Percentiles rank a stretch among this genome's conserved stretches.
phyloP scores from a whole-genome alignment of 108 stramenopile species.

The Skeletonema potamos region DNA sequence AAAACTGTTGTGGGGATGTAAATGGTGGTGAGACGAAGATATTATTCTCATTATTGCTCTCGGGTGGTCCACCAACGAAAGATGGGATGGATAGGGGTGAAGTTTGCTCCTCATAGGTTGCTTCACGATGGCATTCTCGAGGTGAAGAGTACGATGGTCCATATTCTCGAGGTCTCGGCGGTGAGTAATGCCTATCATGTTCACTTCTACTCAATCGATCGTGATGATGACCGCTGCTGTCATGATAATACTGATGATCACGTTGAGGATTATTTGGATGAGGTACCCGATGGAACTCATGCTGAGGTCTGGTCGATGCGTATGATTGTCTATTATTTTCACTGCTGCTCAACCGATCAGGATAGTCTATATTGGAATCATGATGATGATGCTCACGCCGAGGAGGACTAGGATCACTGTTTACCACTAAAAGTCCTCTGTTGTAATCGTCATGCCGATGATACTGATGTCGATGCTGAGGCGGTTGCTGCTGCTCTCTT shows the following conservation, averaged over 20 bases:
- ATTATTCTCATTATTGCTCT: constrained; percentile 6
- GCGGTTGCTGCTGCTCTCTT: background rate
- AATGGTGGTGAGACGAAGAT: background rate
- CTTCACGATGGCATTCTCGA: background rate
- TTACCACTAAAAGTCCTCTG: background rate
- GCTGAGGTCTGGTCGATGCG: background rate
- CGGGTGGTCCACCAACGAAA: constrained; percentile 2
- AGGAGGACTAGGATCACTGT: background rate
- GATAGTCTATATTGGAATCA: background rate
- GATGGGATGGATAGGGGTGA: constrained; percentile 12
- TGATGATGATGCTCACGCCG: background rate
- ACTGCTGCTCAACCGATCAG: background rate
- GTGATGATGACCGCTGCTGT: background rate
- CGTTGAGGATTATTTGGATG: background rate
- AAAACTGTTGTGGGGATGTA: background rate
- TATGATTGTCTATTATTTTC: background rate
- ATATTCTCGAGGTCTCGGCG: background rate
- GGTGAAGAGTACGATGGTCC: background rate
- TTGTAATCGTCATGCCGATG: background rate
- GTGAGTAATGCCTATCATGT: background rate
- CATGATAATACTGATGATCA: background rate
- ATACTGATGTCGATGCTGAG: background rate
- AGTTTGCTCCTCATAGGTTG: background rate
- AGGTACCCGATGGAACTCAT: background rate
- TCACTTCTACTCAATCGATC: background rate